Evolutionary conservation across 2,329 filamentous ascomycete genomes (phyloP), one percentile per base, ranked within the genome.

Genomic region (Exserohilum turcica): DNA sequence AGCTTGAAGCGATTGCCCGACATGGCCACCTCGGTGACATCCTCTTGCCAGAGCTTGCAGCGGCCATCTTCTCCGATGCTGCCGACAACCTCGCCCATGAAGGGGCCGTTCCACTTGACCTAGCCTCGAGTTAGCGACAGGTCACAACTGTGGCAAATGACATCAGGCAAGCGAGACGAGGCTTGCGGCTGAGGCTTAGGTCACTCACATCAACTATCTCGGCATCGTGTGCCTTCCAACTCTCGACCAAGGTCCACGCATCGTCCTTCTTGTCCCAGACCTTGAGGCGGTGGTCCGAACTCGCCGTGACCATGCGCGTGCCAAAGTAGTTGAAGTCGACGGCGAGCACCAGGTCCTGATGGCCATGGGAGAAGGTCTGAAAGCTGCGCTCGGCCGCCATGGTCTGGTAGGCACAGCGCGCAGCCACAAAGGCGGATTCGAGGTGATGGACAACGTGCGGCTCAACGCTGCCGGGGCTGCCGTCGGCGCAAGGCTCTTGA

Each of bases 21-120:
- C 53, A 83, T 81, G 0, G 88, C 86, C 1, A 89, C 82, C 43
- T 94, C 89, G 1, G 87, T 89, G 13, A 89, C 86, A 75, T 97
- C 91, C 77, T 97, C 93, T 56, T 90, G 88, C 93, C 93, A 97
- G 60, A 97, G 82, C 72, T 92, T 91, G 79, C 95, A 91, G 73
- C 88, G 87, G 67, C 93, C 91, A 67, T 97, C 93, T 67, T 93
- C 89, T 58, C 90, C 91, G 54, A 97, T 89, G 48, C 90, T 96
- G 51, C 88, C 92, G 63, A 97, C 80, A 65, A 96, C 85, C 70
- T 94, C 91, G 63, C 94, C 94, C 54, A 94, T 87, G 59, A 90
- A 93, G 0, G 92, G 90, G 1, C 92, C 91, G 52, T 96, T 90
- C 92, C 93, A 97, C 81, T 94, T 91, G 48, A 96, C 86, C 90